Base-by-base conservation (phyloP, 768 basidiomycete genomes). In the Vararia minispora region DNA sequence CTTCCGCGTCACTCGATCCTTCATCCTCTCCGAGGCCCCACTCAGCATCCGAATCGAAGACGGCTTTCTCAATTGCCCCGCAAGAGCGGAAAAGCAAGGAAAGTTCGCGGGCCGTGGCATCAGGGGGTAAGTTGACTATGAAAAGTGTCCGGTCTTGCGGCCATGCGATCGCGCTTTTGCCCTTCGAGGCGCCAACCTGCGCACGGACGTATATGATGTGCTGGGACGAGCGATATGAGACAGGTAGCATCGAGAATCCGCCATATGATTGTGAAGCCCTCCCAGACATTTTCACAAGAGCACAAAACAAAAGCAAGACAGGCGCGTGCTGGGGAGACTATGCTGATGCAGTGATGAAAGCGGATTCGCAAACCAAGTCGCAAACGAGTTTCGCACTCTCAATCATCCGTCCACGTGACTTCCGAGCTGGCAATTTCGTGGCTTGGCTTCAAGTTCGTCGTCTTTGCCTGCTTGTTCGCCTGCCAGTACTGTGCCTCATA, bases 121-220 rank as follows among this genome's bases (percentile, higher is more conserved):
- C 89, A 39, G 88, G 79, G 2, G 92, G 90, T 5, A 92, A 61
- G 50, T 97, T 95, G 39, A 84, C 85, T 2, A 92, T 61, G 52
- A 97, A 97, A 8, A 94, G 65, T 0, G 89, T 92, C 30, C 89
- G 71, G 12, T 71, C 76, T 23, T 73, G 55, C 46, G 71, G 63
- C 37, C 61, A 66, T 28, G 47, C 43, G 24, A 21, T 47, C 40
- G 37, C 40, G 28, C 28, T 21, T 49, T 52, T 40, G 14, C 37
- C 33, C 50, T 73, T 72, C 12, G 74, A 64, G 1, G 41, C 9
- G 3, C 66, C 61, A 18, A 60, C 52, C 52, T 91, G 86, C 3
- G 69, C 53, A n/a, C 83, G 74, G 13, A 73, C 74, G 51, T 90
- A 92, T n/a, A 91, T 55, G 46, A 78, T 72, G 51, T 92, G 89